Evolutionary conservation across 208 protist genomes (phyloP).

Genomic region (Wallacemonas rigidus): DNA sequence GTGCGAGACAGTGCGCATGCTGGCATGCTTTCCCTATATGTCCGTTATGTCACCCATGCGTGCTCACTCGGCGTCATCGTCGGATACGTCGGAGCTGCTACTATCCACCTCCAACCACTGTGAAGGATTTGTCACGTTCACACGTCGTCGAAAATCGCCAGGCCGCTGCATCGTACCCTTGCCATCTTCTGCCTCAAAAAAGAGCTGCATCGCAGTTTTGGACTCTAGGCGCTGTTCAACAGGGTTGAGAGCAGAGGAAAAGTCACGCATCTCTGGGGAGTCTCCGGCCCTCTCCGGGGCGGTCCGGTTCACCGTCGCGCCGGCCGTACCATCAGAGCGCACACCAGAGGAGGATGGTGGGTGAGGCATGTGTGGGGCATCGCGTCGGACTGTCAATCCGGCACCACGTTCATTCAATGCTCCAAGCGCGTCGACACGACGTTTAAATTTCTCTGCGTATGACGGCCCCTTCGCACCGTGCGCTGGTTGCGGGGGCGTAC

Average conservation of each 20-base stretch:
- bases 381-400: neutral
- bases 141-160: slow-evolving; percentile 5
- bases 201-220: slow-evolving; percentile 14
- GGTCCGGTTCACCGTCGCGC: no score
- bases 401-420: slow-evolving; percentile 7
- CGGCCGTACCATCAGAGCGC: no score
- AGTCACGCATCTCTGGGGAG: no score
- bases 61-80: slow-evolving; percentile 1
- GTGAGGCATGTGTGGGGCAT: neutral
- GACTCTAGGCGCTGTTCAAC: no score
- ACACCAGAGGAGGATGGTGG: no score
- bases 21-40: no score
- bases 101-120: neutral
- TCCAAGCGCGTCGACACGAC: slow-evolving; percentile 6
- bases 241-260: no score
- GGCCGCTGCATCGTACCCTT: slow-evolving; percentile 1
- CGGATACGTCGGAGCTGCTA: neutral
- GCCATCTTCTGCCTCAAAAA: slow-evolving; percentile 8
- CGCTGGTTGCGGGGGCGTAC: neutral
- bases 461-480: neutral
- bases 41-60: no score
- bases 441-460: slow-evolving; percentile 14
- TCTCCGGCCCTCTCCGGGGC: no score
- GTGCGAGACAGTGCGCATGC: no score
- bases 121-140: neutral